Base-by-base conservation (phyloP, 768 basidiomycete genomes). In the Mycena alexandri region DNA sequence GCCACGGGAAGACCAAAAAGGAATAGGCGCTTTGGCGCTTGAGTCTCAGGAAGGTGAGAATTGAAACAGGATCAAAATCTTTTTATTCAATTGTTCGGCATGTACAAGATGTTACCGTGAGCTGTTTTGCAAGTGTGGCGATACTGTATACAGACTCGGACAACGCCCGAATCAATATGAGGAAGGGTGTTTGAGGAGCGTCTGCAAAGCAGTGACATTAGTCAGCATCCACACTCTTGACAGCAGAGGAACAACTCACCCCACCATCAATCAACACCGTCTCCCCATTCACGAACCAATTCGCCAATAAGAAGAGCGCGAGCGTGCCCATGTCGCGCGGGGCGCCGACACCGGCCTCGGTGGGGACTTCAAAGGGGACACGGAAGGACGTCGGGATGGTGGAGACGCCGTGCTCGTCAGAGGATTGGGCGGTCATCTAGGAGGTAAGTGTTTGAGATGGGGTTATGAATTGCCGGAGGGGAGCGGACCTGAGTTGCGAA, bases 201-300 rank as follows among this genome's bases (percentile, higher is more conserved):
- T 79, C 81, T 82, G 14, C 17, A 12, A 24, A 12, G 14, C 47
- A n/a, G n/a, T n/a, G n/a, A n/a, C n/a, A 36, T 60, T 14, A 60
- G 48, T 17, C 21, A 12, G 5, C n/a, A 38, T n/a, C 33, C 1
- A 5, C n/a, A 10, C 16, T 19, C 29, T 5, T 8, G 19, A 33
- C 29, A 19, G 4, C 5, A 34, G 11, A 36, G 8, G 16, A 24
- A 57, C 5, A 16, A 82, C 84, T 73, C 73, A 85, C 83, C 12
- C 84, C 83, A 33, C 84, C 84, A 65, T 85, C 84, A 54, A 85
- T 82, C 42, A 85, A 67, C 7, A 85, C 83, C 16, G 83, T 84
- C 73, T 84, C 84, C 2, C 81, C 83, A 59, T 83, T 85, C 47
- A 86, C 80, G 69, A 79, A 86, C 78, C 81, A 82, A 63, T 86